These are phyloP conservation scores for Aspergillaceae sp. DNA, from an alignment of 2,329 filamentous ascomycete genomes.

Conservation along the genomic window DNA sequence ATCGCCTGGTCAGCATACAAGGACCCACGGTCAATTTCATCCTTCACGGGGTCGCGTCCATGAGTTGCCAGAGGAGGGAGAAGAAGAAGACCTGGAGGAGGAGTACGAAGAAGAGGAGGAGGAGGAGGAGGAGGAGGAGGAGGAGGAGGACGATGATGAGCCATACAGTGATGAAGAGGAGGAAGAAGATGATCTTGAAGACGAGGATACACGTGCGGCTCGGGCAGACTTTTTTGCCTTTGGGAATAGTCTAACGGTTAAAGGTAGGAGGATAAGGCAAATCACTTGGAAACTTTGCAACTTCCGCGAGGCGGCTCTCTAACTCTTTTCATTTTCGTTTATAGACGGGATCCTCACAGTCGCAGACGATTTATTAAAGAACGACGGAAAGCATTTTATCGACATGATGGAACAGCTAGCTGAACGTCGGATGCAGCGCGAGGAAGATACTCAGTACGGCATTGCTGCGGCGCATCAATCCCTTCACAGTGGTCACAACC, in stretches of 20 bases:
- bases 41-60: constrained; percentile 66
- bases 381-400: constrained; percentile 98
- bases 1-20: constrained; percentile 51
- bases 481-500: constrained; percentile 63
- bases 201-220: constrained; percentile 54
- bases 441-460: constrained; percentile 74
- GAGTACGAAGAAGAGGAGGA: constrained; percentile 59
- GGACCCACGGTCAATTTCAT: constrained; percentile 49
- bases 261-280: constrained; percentile 45
- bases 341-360: constrained; percentile 91
- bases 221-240: constrained; percentile 89
- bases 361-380: constrained; percentile 95
- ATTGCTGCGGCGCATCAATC: constrained; percentile 50
- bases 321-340: constrained; percentile 30
- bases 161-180: constrained; percentile 56
- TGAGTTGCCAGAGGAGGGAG: constrained; percentile 48
- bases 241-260: constrained; percentile 92
- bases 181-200: constrained; percentile 56
- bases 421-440: constrained; percentile 91
- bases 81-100: constrained; percentile 42
- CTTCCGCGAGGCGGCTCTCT: constrained; percentile 32
- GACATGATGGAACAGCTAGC: constrained; percentile 99
- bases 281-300: constrained; percentile 4
- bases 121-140: constrained; percentile 65
- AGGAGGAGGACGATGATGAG: constrained; percentile 63